Conservation (phyloP, 179 eudicot species). For the Silene coronaria region DNA sequence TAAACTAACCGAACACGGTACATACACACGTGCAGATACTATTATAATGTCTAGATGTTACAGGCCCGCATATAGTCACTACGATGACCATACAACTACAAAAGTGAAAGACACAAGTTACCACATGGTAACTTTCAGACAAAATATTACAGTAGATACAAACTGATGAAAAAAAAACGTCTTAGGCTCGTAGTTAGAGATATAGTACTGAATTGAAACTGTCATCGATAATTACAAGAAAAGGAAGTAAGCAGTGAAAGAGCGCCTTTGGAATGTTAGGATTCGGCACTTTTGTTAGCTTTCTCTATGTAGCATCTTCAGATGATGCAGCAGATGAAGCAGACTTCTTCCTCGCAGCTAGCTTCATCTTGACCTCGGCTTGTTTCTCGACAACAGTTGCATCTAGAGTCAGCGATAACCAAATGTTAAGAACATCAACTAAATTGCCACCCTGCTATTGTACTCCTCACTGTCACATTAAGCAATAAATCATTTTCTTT, state of each 20-base stretch:
- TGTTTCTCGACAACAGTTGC: conserved; percentile 46
- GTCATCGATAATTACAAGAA: too few species aligned
- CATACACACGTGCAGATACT: too few species aligned
- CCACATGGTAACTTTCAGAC: too few species aligned
- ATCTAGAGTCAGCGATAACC: conserved; percentile 26
- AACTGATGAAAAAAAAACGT: too few species aligned
- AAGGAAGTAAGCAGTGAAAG: conserved; percentile 68
- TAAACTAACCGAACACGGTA: too few species aligned
- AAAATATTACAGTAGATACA: too few species aligned
- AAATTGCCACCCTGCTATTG: conserved; percentile 61
- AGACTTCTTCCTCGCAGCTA: too few species aligned
- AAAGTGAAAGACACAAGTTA: too few species aligned
- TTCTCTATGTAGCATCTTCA: conserved; percentile 33
- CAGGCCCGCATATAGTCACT: too few species aligned
- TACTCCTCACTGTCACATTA: conserved; percentile 52
- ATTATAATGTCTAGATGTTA: too few species aligned
- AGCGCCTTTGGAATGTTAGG: conserved; percentile 70
- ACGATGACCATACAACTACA: too few species aligned
- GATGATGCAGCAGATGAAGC: conserved; percentile 11
- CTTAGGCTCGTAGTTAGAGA: not conserved
- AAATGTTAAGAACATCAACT: not conserved
- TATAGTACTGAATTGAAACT: not conserved
- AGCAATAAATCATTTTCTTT: not conserved
- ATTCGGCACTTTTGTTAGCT: conserved; percentile 50
- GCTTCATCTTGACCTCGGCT: conserved; percentile 41